Conservation (phyloP, 495 filamentous ascomycete species). For the Aspergillus cavernicola region DNA sequence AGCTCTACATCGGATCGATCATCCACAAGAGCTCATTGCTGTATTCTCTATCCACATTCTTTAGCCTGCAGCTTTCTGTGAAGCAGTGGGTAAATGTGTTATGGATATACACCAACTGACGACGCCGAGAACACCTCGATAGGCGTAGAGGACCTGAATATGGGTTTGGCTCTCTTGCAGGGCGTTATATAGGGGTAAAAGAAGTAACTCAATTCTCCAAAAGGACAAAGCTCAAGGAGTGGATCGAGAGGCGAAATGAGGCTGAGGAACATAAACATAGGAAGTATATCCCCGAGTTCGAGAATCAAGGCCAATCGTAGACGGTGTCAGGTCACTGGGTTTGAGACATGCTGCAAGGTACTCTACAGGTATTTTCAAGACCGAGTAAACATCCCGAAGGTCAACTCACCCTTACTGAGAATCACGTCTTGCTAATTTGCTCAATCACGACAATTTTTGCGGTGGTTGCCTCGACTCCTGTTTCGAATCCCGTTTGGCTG, state of each 20-base stretch:
- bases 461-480: neutral
- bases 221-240: neutral
- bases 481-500: neutral
- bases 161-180: neutral
- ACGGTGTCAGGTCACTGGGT: neutral
- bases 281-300: neutral
- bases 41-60: constrained; percentile 14
- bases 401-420: constrained; percentile 11
- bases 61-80: constrained; percentile 8
- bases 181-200: neutral
- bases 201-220: neutral
- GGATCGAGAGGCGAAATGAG: no score
- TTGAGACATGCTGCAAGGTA: constrained; percentile 26
- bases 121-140: neutral
- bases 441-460: no score
- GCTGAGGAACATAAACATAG: neutral
- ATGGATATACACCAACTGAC: neutral
- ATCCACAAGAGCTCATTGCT: neutral
- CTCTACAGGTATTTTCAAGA: constrained; percentile 17
- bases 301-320: neutral
- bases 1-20: constrained; percentile 9
- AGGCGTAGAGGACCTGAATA: neutral
- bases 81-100: neutral
- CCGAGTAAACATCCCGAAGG: constrained; percentile 9
- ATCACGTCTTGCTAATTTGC: neutral